A percentile compares a stretch with the other conserved stretches of the same genome.
Conservation (phyloP, 164 flowering plant genomes). For the Macadamia tetraphylla region DNA sequence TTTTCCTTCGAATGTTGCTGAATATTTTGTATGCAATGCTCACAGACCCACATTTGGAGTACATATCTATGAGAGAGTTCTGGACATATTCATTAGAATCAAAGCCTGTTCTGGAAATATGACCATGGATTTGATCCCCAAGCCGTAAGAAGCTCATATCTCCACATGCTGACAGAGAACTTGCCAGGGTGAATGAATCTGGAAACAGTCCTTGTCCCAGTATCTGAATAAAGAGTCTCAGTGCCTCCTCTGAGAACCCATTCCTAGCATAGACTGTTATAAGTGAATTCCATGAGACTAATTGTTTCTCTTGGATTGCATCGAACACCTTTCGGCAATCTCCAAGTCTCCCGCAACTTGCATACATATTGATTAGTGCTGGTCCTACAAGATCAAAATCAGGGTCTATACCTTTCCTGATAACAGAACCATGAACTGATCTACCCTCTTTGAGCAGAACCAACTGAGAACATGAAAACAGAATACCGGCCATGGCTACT, state of each 20-base stretch:
- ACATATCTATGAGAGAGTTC: constrained; percentile 74
- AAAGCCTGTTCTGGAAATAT: constrained; percentile 36
- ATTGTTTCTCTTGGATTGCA: constrained; percentile 24
- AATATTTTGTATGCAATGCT: constrained; percentile 47
- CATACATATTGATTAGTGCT: constrained; percentile 50
- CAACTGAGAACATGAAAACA: constrained; percentile 54
- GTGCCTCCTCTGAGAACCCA: constrained; percentile 47
- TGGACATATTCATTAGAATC: constrained; percentile 47
- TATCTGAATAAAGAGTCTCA: constrained; percentile 39
- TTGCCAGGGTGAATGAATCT: constrained; percentile 58
- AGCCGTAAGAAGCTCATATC: constrained; percentile 23
- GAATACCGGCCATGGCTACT: constrained; percentile 44
- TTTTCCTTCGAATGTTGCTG: constrained; percentile 19
- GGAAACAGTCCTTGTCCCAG: constrained; percentile 34
- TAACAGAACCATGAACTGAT: constrained; percentile 54
- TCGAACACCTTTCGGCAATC: constrained; percentile 33
- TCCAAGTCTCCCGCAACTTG: constrained; percentile 33
- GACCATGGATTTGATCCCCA: constrained; percentile 62
- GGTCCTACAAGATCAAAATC: constrained; percentile 38
- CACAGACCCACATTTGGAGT: constrained; percentile 55
- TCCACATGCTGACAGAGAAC: constrained; percentile 64
- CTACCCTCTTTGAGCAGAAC: constrained; percentile 46
- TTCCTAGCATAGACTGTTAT: constrained; percentile 43
- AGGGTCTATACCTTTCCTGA: constrained; percentile 39
- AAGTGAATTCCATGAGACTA: constrained; percentile 65